phyloP scores from a whole-genome alignment of 345 rosid species.

The Populus alba region DNA sequence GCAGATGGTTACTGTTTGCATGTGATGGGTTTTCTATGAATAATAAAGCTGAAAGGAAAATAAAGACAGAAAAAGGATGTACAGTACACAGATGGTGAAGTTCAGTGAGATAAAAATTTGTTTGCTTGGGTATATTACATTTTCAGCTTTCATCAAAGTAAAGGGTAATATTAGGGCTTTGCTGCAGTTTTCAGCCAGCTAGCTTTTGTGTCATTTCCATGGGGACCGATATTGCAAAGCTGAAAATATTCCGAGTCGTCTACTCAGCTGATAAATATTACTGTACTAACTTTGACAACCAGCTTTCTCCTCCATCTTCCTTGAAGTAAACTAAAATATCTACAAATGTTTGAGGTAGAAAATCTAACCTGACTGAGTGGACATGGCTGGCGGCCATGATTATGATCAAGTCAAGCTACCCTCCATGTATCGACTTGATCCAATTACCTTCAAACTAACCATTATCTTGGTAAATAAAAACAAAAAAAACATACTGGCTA shows the following conservation, averaged over 20 bases:
- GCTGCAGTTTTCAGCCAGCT: not conserved
- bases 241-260: not conserved
- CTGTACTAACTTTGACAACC: not conserved
- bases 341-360: not conserved
- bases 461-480: too few relatives aligned
- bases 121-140: not conserved
- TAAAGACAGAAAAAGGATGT: not conserved
- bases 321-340: not conserved
- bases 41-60: not conserved
- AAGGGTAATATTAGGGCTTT: not conserved
- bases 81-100: not conserved
- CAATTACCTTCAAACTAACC: not conserved
- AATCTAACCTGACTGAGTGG: too few relatives aligned
- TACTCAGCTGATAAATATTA: not conserved
- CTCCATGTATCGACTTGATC: not conserved
- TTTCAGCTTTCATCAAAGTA: not conserved
- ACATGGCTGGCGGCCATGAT: not conserved
- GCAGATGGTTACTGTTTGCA: not conserved
- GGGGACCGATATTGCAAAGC: not conserved
- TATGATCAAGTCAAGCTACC: not conserved
- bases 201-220: not conserved
- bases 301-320: not conserved
- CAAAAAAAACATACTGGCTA: too few relatives aligned
- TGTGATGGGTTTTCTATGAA: not conserved
- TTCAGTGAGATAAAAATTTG: not conserved